A percentile compares a stretch with the other conserved stretches of the same genome.
Evolutionary conservation across 2,329 filamentous ascomycete genomes (phyloP).

Genomic region (Davidsoniella eucalypti): DNA sequence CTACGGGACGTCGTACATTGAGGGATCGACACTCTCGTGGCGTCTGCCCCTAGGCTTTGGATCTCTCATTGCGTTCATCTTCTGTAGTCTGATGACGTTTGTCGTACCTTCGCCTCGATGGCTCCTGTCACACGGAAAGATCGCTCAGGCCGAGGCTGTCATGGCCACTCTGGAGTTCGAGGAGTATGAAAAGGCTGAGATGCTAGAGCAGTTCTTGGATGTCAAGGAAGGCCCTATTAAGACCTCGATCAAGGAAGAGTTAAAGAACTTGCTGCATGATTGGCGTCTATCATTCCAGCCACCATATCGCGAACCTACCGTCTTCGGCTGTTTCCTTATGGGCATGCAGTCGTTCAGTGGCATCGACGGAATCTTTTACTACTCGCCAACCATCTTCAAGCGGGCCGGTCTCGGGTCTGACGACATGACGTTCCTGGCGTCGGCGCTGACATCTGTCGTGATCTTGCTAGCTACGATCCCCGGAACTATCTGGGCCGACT

Average conservation of each 20-base stretch:
- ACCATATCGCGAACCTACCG: conserved; percentile 27
- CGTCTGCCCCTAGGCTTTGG: conserved; percentile 32
- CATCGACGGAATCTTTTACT: conserved; percentile 46
- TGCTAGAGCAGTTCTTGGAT: conserved; percentile 18
- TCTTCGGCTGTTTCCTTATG: conserved; percentile 40
- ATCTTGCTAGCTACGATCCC: conserved; percentile 39
- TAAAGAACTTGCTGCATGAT: conserved; percentile 18
- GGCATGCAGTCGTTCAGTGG: conserved; percentile 42
- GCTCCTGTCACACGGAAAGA: conserved; percentile 28
- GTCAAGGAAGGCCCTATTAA: background rate
- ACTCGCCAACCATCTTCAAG: conserved; percentile 42
- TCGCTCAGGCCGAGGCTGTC: conserved; percentile 26
- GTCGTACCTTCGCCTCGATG: conserved; percentile 38
- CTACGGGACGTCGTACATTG: conserved; percentile 35
- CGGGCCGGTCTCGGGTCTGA: conserved; percentile 39
- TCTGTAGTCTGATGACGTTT: conserved; percentile 16
- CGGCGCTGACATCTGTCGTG: conserved; percentile 39
- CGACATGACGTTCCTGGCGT: conserved; percentile 38
- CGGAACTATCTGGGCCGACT: conserved; percentile 36
- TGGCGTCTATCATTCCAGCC: conserved; percentile 21
- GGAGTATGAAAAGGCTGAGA: conserved; percentile 22
- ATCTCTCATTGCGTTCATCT: conserved; percentile 21
- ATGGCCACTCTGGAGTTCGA: conserved; percentile 27
- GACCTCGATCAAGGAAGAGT: conserved; percentile 17
- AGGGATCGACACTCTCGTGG: conserved; percentile 33